Evolutionary conservation across 2,329 filamentous ascomycete genomes (phyloP).

Genomic region (Metarhizium humberi): DNA sequence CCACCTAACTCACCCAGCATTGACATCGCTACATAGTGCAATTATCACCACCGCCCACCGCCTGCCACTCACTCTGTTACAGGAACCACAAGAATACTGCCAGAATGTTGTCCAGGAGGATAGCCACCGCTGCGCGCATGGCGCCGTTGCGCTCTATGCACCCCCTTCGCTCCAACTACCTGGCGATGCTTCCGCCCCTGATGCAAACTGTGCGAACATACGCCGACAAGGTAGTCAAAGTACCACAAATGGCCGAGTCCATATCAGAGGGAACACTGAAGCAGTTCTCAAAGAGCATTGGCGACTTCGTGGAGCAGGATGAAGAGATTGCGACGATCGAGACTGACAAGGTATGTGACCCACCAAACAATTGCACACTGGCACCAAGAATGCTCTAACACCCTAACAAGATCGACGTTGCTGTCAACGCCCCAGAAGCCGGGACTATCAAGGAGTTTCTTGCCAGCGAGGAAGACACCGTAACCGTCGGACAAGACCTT

Average conservation of each 20-base stretch:
- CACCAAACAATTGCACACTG: not conserved
- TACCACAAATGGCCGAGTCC: slow-evolving; percentile 96
- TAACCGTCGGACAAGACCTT: slow-evolving; percentile 87
- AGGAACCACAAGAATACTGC: not conserved
- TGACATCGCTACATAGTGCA: not conserved
- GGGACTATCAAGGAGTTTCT: slow-evolving; percentile 89
- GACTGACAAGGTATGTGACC: slow-evolving; percentile 74
- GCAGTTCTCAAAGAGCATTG: slow-evolving; percentile 86
- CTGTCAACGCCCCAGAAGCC: slow-evolving; percentile 86
- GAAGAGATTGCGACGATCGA: slow-evolving; percentile 98
- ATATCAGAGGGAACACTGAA: slow-evolving; percentile 96
- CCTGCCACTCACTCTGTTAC: not conserved
- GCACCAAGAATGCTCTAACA: not conserved
- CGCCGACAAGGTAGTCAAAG: slow-evolving; percentile 82
- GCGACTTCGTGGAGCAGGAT: slow-evolving; percentile 89
- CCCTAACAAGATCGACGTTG: slow-evolving; percentile 71
- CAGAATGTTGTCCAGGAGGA: slow-evolving; percentile 34
- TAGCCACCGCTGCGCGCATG: slow-evolving; percentile 33
- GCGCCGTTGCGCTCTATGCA: slow-evolving; percentile 31
- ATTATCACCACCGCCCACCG: not conserved
- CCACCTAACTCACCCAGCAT: not conserved
- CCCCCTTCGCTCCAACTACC: slow-evolving; percentile 10
- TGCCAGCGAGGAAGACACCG: slow-evolving; percentile 89
- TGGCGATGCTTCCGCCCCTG: slow-evolving; percentile 37
- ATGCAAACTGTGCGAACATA: slow-evolving; percentile 51